These are phyloP conservation scores for Aaosphaeria arxii DNA, from an alignment of 2,329 filamentous ascomycete genomes.

Conservation along the genomic window DNA sequence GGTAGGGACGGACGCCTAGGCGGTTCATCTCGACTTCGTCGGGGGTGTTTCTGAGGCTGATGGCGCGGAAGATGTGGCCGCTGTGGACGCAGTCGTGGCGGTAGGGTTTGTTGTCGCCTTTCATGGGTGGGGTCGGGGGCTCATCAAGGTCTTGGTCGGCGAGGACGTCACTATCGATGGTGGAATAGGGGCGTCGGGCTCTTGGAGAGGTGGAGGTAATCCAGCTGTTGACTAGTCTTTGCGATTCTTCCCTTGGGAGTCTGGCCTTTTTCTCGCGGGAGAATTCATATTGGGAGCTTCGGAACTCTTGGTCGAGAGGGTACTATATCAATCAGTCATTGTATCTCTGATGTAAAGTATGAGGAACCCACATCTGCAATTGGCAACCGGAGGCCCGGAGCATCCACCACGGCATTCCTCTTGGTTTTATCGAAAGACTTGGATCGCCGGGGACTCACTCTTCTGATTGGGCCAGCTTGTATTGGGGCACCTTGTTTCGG, in stretches of 20 bases:
- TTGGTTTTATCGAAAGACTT: too few relatives aligned
- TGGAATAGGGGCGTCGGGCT: neutral
- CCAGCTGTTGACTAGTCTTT: neutral
- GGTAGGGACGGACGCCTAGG: neutral
- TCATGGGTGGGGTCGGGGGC: conserved; percentile 1
- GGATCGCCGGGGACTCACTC: too few relatives aligned
- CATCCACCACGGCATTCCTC: too few relatives aligned
- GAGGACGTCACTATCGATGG: neutral
- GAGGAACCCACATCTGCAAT: too few relatives aligned
- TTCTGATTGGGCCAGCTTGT: too few relatives aligned
- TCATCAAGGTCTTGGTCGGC: neutral
- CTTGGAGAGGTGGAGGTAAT: neutral
- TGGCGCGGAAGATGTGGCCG: neutral
- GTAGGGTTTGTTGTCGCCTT: neutral
- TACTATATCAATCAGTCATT: too few relatives aligned
- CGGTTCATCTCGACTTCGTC: neutral
- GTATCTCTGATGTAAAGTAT: too few relatives aligned
- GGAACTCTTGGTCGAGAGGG: neutral
- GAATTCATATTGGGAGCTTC: neutral
- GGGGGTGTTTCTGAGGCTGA: neutral
- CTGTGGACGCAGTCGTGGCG: neutral
- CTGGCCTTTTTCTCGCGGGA: neutral
- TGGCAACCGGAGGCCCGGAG: too few relatives aligned
- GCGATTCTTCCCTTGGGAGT: neutral
- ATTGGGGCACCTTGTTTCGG: too few relatives aligned